These are phyloP conservation scores for Diaporthe citrichinensis DNA, from an alignment of 2,329 filamentous ascomycete species.

Conservation along the genomic window DNA sequence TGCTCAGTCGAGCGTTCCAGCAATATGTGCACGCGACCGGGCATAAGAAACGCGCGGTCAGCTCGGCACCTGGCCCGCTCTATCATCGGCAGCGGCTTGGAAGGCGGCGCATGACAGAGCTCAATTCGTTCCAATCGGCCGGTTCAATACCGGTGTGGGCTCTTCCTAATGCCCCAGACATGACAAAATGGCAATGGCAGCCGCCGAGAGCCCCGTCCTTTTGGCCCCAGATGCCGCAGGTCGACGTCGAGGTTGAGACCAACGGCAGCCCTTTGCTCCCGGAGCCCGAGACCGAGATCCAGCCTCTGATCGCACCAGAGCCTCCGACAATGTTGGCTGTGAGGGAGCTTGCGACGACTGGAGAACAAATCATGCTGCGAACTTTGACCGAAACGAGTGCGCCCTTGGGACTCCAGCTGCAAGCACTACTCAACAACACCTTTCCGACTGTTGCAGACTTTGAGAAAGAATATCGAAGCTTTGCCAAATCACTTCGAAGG, in stretches of 20 bases:
- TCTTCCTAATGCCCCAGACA: conserved; percentile 58
- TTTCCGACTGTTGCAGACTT: conserved; percentile 17
- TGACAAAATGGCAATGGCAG: conserved; percentile 67
- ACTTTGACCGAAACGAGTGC: not conserved
- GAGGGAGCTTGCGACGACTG: not conserved
- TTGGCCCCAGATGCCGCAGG: conserved; percentile 20
- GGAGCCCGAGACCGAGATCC: not conserved
- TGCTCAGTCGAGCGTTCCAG: conserved; percentile 65
- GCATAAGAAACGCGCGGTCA: conserved; percentile 48
- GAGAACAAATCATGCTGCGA: not conserved
- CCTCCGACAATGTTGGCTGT: not conserved
- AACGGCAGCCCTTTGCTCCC: not conserved
- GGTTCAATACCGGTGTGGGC: conserved; percentile 61
- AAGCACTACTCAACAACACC: conserved; percentile 39
- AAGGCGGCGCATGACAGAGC: conserved; percentile 67
- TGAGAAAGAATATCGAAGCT: not conserved
- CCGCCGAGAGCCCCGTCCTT: conserved; percentile 54
- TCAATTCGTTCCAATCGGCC: conserved; percentile 58
- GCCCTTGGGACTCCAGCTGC: conserved; percentile 44
- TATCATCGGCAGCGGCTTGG: conserved; percentile 68
- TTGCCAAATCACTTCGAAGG: not conserved
- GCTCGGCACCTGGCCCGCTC: conserved; percentile 66
- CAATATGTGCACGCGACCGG: conserved; percentile 57
- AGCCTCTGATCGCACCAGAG: not conserved
- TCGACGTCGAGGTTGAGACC: conserved; percentile 1